Percentiles rank a stretch among this genome's conserved stretches.
These are phyloP conservation scores for Bothriochloa decipiens DNA, from an alignment of 176 grass and related monocot genomes.

Conservation along the genomic window DNA sequence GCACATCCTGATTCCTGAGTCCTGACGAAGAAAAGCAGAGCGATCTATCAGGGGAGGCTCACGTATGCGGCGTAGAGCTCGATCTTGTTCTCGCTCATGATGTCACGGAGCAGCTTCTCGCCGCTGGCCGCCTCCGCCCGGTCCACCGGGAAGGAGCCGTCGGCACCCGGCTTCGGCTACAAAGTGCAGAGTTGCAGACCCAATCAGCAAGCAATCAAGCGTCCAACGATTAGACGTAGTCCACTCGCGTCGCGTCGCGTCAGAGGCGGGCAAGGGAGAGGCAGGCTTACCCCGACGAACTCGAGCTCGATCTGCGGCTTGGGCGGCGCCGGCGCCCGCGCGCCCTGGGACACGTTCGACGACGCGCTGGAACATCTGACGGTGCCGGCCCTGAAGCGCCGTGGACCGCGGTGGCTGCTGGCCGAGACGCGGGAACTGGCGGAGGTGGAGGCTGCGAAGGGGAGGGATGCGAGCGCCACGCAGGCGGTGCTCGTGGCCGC, in stretches of 20 bases:
- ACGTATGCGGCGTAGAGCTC: constrained; percentile 91
- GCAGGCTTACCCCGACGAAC: constrained; percentile 63
- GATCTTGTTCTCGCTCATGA: constrained; percentile 85
- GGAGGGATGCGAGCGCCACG: constrained; percentile 37
- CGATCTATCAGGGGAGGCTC: no score
- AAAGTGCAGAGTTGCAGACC: neutral
- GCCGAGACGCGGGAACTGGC: constrained; percentile 31
- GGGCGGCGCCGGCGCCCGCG: neutral
- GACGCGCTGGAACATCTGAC: constrained; percentile 54
- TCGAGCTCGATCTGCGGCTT: constrained; percentile 83
- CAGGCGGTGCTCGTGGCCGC: constrained; percentile 58
- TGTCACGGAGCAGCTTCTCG: constrained; percentile 83
- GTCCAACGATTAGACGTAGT: neutral
- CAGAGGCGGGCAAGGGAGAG: neutral
- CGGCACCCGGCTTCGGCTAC: constrained; percentile 68
- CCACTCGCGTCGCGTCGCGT: neutral
- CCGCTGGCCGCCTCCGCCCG: constrained; percentile 58
- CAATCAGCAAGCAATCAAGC: neutral
- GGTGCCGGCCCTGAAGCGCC: neutral
- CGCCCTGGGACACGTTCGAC: constrained; percentile 49
- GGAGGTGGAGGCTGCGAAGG: neutral
- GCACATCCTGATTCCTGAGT: no score
- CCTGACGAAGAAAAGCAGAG: no score
- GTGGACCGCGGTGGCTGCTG: neutral
- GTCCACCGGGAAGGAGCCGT: constrained; percentile 72